phyloP scores from a whole-genome alignment of 306 rosid species.

The Vigna angularis region DNA sequence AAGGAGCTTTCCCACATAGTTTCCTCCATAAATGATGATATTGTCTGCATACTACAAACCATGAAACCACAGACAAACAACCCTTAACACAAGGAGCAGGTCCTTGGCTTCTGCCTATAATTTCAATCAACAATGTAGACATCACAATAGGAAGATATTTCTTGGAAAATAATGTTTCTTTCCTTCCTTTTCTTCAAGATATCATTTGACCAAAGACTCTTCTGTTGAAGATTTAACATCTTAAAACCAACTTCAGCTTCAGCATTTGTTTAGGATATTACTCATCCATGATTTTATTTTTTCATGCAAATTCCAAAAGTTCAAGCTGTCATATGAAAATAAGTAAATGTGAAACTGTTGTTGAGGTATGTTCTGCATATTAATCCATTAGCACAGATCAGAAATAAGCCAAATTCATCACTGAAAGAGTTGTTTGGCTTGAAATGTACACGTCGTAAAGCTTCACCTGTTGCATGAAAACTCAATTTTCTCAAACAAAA shows the following conservation, averaged over 20 bases:
- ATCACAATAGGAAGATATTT: not conserved
- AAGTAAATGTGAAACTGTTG: not conserved
- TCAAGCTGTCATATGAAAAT: not conserved
- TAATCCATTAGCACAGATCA: constrained; percentile 1
- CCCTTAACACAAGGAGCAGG: not conserved
- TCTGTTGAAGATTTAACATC: not conserved
- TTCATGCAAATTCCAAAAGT: not conserved
- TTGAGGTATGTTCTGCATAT: not conserved
- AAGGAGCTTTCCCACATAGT: constrained; percentile 15
- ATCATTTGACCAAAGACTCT: not conserved
- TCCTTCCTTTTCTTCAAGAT: not conserved
- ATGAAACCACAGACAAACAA: not conserved
- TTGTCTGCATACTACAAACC: not conserved
- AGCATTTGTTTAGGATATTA: not conserved
- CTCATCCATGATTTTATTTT: not conserved
- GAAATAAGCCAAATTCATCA: constrained; percentile 5
- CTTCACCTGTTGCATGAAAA: not conserved
- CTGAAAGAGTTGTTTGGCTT: not conserved
- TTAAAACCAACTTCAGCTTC: not conserved
- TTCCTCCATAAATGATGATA: constrained; percentile 6
- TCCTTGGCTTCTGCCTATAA: not conserved
- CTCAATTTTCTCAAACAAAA: not conserved
- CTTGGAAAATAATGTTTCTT: not conserved
- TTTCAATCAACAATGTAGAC: not conserved
- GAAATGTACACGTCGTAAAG: not conserved